Base-by-base conservation (phyloP, 257 asterid genomes). In the Fraxinus americana region DNA sequence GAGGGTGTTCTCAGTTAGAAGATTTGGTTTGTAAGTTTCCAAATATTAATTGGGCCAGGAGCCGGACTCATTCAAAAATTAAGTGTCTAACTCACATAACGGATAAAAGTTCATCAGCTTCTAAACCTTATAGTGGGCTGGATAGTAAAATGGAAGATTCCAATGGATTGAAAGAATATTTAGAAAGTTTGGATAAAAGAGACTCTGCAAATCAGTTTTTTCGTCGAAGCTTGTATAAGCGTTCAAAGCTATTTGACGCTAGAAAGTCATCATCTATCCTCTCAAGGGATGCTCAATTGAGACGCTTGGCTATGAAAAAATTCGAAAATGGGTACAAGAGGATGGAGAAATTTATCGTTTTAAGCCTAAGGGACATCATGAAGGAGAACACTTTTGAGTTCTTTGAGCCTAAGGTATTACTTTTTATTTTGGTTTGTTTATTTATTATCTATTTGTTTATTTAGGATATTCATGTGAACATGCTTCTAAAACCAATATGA, bases 211-310 rank as follows among this genome's bases (percentile, higher is more conserved):
- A 86, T 81, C 97, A 90, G 83, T 85, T 92, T 79, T 96, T 96
- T 81, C 94, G 90, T 12, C 97, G 93, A 78, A 96, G 98, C 87
- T 87, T 96, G 88, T 96, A 96, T 80, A 96, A 91, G 85, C 92
- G 99, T 65, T 89, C 99, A 54, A 96, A 96, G 84, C 92, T 91
- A 78, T 93, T 87, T 82, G 99, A 93, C 88, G 97, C 99, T 83
- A 82, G 96, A 76, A 93, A 92, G 87, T 92, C 97, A 76, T 92
- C 98, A 5, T 86, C 96, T 75, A 93, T 96, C 75, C 87, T 92
- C 66, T 93, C 98, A 59, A 90, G 99, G 85, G 99, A 96, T 86
- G 97, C 99, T 70, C 97, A 92, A 73, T 77, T 96, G 83, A 92
- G 97, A 89, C 96, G 90, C 45, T 88, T 91, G 90, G 89, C 99